A percentile compares a stretch with the other conserved stretches of the same genome.
Conservation (phyloP, 1,284 basidiomycete species). For the Naganishia cerealis region DNA sequence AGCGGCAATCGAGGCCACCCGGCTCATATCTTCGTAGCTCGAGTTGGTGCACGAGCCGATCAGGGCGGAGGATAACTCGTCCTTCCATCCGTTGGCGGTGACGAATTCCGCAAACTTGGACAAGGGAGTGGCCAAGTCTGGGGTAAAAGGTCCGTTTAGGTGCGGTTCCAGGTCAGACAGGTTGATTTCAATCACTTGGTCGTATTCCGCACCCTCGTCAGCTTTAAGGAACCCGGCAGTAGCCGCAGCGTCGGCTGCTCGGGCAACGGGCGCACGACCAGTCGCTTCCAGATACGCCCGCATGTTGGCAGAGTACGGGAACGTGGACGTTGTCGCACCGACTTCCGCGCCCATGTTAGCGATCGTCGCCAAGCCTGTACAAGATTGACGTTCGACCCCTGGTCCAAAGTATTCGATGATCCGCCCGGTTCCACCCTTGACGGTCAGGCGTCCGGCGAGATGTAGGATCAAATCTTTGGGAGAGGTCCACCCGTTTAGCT, state of each 20-base stretch:
- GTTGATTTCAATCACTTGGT: constrained; percentile 91
- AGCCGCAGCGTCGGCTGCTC: constrained; percentile 83
- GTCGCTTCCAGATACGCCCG: constrained; percentile 85
- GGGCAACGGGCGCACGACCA: constrained; percentile 80
- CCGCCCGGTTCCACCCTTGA: constrained; percentile 92
- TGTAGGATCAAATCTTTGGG: constrained; percentile 96
- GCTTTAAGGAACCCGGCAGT: constrained; percentile 73
- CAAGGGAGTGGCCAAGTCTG: constrained; percentile 92
- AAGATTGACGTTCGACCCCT: constrained; percentile 86
- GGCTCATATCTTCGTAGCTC: constrained; percentile 91
- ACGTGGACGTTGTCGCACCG: constrained; percentile 95
- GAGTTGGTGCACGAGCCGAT: constrained; percentile 99
- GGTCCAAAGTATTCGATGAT: constrained; percentile 97
- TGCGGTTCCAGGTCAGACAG: constrained; percentile 87
- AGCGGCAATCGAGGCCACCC: constrained; percentile 84
- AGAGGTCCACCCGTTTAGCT: constrained; percentile 87
- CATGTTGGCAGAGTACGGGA: constrained; percentile 93
- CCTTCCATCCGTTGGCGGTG: constrained; percentile 83
- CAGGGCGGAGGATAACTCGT: constrained; percentile 82
- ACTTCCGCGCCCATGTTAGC: constrained; percentile 99
- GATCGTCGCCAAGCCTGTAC: constrained; percentile 91
- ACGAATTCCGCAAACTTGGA: constrained; percentile 83
- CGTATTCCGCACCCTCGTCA: constrained; percentile 90
- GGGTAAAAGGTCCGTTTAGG: constrained; percentile 97
- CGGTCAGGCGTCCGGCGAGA: constrained; percentile 89